Conservation (phyloP, 1,284 basidiomycete species). For the Sanghuangporus baumii region DNA sequence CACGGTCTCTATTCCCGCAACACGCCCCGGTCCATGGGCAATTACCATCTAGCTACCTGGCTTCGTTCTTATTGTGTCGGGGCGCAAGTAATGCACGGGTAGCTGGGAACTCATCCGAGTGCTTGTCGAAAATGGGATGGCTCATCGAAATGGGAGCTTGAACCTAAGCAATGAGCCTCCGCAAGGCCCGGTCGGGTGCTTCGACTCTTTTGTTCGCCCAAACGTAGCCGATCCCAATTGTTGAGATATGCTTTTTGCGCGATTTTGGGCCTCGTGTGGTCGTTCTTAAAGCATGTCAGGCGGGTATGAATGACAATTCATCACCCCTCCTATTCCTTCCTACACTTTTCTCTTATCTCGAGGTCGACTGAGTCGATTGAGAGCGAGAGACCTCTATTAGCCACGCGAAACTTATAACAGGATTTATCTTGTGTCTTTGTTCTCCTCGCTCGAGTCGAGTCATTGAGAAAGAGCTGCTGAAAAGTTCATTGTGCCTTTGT, state of each 20-base stretch:
- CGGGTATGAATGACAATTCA: background rate
- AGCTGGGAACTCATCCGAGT: background rate
- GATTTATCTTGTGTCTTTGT: background rate
- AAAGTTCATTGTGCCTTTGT: background rate
- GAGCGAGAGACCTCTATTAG: background rate
- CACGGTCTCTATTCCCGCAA: background rate
- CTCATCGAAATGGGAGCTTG: background rate
- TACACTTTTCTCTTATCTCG: background rate
- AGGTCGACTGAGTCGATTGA: conserved; percentile 1
- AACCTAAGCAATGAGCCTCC: background rate
- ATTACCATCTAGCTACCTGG: background rate
- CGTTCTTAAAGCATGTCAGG: background rate
- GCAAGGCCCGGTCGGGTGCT: background rate
- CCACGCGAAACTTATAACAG: background rate
- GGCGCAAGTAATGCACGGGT: background rate
- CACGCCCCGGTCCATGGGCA: background rate
- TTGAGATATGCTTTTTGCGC: background rate
- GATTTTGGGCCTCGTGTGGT: background rate
- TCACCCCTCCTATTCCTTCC: background rate
- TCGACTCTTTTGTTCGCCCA: conserved; percentile 8
- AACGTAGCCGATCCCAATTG: conserved; percentile 2
- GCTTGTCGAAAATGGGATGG: background rate
- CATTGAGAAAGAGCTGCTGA: background rate
- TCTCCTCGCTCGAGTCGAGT: background rate
- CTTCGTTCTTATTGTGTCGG: background rate